These are phyloP conservation scores for Fusarium sp. DNA, from an alignment of 2,329 filamentous ascomycete genomes.

Conservation along the genomic window DNA sequence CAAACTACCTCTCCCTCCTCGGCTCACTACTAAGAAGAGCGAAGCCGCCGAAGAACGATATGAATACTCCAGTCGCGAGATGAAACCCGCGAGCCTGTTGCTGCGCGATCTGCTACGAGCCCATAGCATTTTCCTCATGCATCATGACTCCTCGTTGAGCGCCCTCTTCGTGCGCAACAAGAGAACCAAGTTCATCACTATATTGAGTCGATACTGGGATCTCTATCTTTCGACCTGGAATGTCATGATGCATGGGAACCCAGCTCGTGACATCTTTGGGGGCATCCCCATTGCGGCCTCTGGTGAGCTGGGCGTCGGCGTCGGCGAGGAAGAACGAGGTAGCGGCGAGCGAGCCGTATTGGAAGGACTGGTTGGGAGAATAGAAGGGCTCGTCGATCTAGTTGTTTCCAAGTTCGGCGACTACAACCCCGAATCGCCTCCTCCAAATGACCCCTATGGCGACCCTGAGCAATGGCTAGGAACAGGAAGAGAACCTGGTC, in stretches of 20 bases:
- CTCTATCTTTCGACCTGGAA: slow-evolving; percentile 79
- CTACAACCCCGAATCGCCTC: slow-evolving; percentile 45
- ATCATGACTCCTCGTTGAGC: slow-evolving; percentile 81
- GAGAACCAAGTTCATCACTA: slow-evolving; percentile 74
- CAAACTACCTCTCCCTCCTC: slow-evolving; percentile 70
- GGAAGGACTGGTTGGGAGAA: slow-evolving; percentile 83
- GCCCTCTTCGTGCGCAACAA: slow-evolving; percentile 72
- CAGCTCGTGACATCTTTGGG: slow-evolving; percentile 79
- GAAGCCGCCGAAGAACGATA: slow-evolving; percentile 57
- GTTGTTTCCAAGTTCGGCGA: slow-evolving; percentile 86
- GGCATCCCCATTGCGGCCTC: slow-evolving; percentile 90
- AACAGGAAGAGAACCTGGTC: slow-evolving; percentile 70
- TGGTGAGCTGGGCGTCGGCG: slow-evolving; percentile 91
- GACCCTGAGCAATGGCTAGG: slow-evolving; percentile 73
- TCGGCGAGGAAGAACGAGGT: slow-evolving; percentile 94
- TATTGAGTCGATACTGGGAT: slow-evolving; percentile 86
- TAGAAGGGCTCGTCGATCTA: slow-evolving; percentile 87
- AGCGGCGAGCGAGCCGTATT: slow-evolving; percentile 94
- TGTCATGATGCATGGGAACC: slow-evolving; percentile 89
- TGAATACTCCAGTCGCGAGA: slow-evolving; percentile 90
- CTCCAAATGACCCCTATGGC: slow-evolving; percentile 37
- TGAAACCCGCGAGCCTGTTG: slow-evolving; percentile 83
- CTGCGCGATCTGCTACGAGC: slow-evolving; percentile 84
- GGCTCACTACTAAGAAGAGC: slow-evolving; percentile 55
- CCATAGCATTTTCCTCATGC: slow-evolving; percentile 85